Evolutionary conservation across 1,139 yeast genomes (phyloP).

Genomic region (Lodderomyces pseudojiufengensis): DNA sequence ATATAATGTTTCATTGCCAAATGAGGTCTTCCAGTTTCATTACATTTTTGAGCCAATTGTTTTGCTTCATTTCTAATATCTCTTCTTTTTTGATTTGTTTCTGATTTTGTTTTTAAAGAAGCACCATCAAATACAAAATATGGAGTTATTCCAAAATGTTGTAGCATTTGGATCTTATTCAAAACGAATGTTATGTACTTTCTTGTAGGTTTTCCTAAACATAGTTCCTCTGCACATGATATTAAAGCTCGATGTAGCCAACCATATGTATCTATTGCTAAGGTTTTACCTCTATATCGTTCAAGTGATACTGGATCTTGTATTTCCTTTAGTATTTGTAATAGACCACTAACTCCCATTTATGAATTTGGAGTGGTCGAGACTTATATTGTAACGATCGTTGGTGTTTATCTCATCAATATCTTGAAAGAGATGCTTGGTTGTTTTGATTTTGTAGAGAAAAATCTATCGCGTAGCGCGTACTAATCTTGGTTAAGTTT

Average conservation of each 20-base stretch:
- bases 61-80: conserved; percentile 55
- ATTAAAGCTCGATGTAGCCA: conserved; percentile 91
- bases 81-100: conserved; percentile 66
- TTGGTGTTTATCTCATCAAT: too few relatives aligned
- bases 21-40: conserved; percentile 49
- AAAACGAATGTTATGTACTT: conserved; percentile 59
- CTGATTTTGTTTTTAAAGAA: conserved; percentile 71
- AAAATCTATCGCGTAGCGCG: too few relatives aligned
- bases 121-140: conserved; percentile 95
- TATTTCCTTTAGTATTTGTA: conserved; percentile 69
- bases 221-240: conserved; percentile 81
- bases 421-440: too few relatives aligned
- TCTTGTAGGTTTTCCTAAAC: conserved; percentile 65
- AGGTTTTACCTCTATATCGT: conserved; percentile 64
- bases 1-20: conserved; percentile 67
- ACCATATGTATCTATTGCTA: conserved; percentile 93
- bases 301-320: conserved; percentile 58
- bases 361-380: background rate
- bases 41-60: conserved; percentile 48
- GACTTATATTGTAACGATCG: too few relatives aligned
- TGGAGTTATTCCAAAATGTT: conserved; percentile 69
- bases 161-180: conserved; percentile 63
- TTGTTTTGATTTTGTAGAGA: background rate
- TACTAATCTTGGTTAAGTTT: too few relatives aligned
- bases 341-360: conserved; percentile 81